phyloP scores from a whole-genome alignment of 495 filamentous ascomycete species.

The Podospora fimiseda region DNA sequence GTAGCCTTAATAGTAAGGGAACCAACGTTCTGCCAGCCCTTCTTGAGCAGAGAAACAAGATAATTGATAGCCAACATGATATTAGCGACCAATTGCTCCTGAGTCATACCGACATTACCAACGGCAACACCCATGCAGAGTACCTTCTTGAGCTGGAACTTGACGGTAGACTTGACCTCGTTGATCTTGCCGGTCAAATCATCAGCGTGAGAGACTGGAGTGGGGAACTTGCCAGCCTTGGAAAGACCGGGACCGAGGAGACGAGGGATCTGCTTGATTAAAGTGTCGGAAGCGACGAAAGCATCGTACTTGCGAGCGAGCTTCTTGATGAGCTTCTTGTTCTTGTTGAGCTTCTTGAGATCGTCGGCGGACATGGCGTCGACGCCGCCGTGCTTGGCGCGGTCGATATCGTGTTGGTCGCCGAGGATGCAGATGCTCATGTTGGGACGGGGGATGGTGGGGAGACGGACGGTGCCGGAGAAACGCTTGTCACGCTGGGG shows the following conservation, averaged over 20 bases:
- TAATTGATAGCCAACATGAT: constrained; percentile 98
- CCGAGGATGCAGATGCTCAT: constrained; percentile 96
- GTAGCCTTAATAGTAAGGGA: constrained; percentile 98
- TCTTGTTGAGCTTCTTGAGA: constrained; percentile 99
- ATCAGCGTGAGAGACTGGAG: constrained; percentile 90
- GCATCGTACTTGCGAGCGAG: constrained; percentile 99
- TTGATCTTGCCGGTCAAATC: constrained; percentile 88
- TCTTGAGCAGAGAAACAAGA: constrained; percentile 96
- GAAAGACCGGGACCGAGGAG: constrained; percentile 96
- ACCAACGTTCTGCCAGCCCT: constrained; percentile 99
- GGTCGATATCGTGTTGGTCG: constrained; percentile 99
- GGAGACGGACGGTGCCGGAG: constrained; percentile 80
- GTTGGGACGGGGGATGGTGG: constrained; percentile 78
- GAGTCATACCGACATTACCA: constrained; percentile 93
- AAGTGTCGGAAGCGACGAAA: constrained; percentile 88
- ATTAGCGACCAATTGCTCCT: constrained; percentile 94
- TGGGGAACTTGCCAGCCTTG: constrained; percentile 99
- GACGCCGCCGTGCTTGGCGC: constrained; percentile 94
- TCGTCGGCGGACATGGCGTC: constrained; percentile 97
- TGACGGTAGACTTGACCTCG: constrained; percentile 99
- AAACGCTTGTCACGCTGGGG: constrained; percentile 99
- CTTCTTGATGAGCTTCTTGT: constrained; percentile 99
- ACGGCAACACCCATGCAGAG: constrained; percentile 98
- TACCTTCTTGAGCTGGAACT: constrained; percentile 99
- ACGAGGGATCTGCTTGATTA: constrained; percentile 99